Evolutionary conservation across 108 stramenopile species (phyloP), one percentile per base, ranked within the genome.

Genomic region (Nannochloropsis granulata): DNA sequence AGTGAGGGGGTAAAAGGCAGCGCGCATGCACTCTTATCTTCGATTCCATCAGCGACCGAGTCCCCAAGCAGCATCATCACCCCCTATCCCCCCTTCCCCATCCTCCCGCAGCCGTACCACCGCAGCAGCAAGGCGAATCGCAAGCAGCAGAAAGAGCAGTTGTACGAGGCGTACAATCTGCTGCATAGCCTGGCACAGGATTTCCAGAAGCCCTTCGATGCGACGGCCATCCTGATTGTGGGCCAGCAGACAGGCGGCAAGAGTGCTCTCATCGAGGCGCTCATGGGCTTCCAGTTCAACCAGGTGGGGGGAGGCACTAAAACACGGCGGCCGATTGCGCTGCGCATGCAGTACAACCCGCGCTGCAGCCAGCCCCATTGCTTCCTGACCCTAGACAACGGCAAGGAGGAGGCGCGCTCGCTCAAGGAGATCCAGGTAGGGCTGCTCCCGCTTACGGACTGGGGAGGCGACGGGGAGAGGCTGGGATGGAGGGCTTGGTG

Each of bases 271-370:
- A 95, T 96, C 84, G 96, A 96, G 89, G 96, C 96, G 44, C 87
- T 96, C 25, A 96, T 96, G 95, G 96, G 96, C 45, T 96, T 96
- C 82, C 96, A 96, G 92, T 96, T 96, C 91, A 96, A 96, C 90
- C 93, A 95, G 89, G 95, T 96, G 80, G 96, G 96, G 21, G 96
- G 96, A 2, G 96, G 96, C 13, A 96, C 96, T 45, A 95, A 95
- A 85, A 96, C 96, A 16, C 91, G 95, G 79, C 86, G 96, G 45
- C 96, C 96, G 43, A 91, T 96, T 25, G 94, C 95, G n/a, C 90
- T 96, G 45, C 91, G 93, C 26, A 96, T 96, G 96, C 96, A 96
- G 90, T 96, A 95, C 92, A 96, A 96, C 86, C 95, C 96, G 43
- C 86, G 92, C 44, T 95, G 93, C 85, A 82, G 88, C 78, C 89